phyloP scores from a whole-genome alignment of 352 stramenopile genomes.

The Peronosclerospora sorghi region DNA sequence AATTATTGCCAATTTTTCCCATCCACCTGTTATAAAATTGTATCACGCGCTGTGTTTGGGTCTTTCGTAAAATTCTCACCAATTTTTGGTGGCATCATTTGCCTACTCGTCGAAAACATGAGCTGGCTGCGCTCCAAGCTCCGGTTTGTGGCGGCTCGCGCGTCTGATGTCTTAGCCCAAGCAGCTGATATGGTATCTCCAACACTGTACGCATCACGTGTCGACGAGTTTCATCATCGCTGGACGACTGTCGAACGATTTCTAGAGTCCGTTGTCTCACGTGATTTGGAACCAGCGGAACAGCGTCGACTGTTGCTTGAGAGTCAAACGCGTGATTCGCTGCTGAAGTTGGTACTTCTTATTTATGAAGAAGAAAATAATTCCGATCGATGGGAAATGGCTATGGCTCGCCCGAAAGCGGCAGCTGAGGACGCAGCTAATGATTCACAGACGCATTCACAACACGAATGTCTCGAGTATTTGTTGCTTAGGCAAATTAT shows the following conservation, averaged over 20 bases:
- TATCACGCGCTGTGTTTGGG: too few relatives aligned
- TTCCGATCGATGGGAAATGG: slow-evolving; percentile 55
- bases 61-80: too few relatives aligned
- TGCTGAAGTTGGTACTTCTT: slow-evolving; percentile 79
- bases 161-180: slow-evolving; percentile 60
- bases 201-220: slow-evolving; percentile 71
- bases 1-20: too few relatives aligned
- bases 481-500: slow-evolving; percentile 78
- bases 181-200: slow-evolving; percentile 68
- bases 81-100: too few relatives aligned
- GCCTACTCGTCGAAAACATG: slow-evolving; percentile 16
- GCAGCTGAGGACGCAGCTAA: slow-evolving; percentile 9
- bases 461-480: slow-evolving; percentile 73
- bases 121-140: slow-evolving; percentile 76
- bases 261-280: slow-evolving; percentile 55
- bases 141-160: slow-evolving; percentile 58
- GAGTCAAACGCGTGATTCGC: slow-evolving; percentile 69
- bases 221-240: slow-evolving; percentile 79
- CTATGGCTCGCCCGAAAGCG: slow-evolving; percentile 24
- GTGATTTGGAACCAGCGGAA: slow-evolving; percentile 51
- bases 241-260: slow-evolving; percentile 73
- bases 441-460: slow-evolving; percentile 18
- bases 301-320: slow-evolving; percentile 70
- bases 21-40: too few relatives aligned
- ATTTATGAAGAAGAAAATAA: slow-evolving; percentile 80